Evolutionary conservation across 306 rosid genomes (phyloP).

Genomic region (Lagenaria siceraria): DNA sequence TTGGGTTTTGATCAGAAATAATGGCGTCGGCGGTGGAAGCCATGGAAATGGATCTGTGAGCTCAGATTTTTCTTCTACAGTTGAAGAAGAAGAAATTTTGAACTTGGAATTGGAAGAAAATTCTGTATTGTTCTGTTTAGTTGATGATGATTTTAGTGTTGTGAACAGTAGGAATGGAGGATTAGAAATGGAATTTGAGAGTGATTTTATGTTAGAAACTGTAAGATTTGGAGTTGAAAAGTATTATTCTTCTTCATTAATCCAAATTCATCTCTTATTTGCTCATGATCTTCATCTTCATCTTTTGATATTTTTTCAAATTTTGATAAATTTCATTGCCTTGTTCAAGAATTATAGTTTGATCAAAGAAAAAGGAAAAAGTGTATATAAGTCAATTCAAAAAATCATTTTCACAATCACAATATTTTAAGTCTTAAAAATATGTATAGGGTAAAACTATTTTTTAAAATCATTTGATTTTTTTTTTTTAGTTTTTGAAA

Average conservation of each 20-base stretch:
- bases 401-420: no score
- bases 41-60: constrained; percentile 1
- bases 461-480: no score
- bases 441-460: no score
- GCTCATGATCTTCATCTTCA: not conserved
- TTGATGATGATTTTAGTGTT: constrained; percentile 1
- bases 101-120: constrained; percentile 13
- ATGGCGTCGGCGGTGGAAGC: constrained; percentile 2
- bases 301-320: not conserved
- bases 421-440: no score
- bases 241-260: not conserved
- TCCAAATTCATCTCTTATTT: not conserved
- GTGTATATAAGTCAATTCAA: not conserved
- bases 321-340: not conserved
- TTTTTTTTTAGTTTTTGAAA: no score
- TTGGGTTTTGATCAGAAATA: constrained; percentile 34
- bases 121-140: constrained; percentile 3
- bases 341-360: not conserved
- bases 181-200: constrained; percentile 7
- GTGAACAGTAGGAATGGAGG: not conserved
- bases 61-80: not conserved
- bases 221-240: constrained; percentile 7
- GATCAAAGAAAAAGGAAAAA: not conserved
- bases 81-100: not conserved
- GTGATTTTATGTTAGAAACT: constrained; percentile 11